These are phyloP conservation scores for Leccinum boreale DNA, from an alignment of 768 basidiomycete genomes.

Conservation along the genomic window DNA sequence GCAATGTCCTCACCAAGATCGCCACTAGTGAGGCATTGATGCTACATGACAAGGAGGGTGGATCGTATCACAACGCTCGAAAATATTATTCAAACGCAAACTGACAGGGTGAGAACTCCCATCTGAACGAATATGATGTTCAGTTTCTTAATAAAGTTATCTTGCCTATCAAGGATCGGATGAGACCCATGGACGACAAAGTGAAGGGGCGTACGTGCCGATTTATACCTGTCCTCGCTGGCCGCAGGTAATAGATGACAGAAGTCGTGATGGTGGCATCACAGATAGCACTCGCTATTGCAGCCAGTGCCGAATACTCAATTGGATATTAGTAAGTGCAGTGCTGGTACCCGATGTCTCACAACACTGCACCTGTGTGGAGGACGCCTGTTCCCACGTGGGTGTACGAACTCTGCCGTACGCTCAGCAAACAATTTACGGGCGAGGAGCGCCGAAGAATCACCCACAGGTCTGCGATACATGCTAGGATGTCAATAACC, in stretches of 20 bases:
- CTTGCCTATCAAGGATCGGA: background rate
- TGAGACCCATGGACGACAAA: background rate
- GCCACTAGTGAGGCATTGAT: constrained; percentile 8
- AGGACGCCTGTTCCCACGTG: constrained; percentile 2
- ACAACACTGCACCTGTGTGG: constrained; percentile 1
- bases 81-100: background rate
- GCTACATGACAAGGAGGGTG: background rate
- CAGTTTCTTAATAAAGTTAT: constrained; percentile 11
- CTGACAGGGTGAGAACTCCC: constrained; percentile 20
- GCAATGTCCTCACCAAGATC: constrained; percentile 7
- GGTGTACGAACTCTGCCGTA: constrained; percentile 7
- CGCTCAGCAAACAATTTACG: background rate
- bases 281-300: constrained; percentile 18
- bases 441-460: background rate
- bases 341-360: background rate
- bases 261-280: constrained; percentile 18
- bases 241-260: constrained; percentile 15
- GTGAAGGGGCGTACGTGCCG: constrained; percentile 6
- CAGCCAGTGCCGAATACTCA: constrained; percentile 10
- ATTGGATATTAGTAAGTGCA: background rate
- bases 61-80: background rate
- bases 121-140: constrained; percentile 17
- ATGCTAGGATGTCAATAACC: constrained; percentile 3
- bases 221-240: constrained; percentile 4
- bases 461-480: constrained; percentile 5